Evolutionary conservation across 2,329 filamentous ascomycete species (phyloP), one percentile per base, ranked within the genome.

Genomic region (Monascus ruber): DNA sequence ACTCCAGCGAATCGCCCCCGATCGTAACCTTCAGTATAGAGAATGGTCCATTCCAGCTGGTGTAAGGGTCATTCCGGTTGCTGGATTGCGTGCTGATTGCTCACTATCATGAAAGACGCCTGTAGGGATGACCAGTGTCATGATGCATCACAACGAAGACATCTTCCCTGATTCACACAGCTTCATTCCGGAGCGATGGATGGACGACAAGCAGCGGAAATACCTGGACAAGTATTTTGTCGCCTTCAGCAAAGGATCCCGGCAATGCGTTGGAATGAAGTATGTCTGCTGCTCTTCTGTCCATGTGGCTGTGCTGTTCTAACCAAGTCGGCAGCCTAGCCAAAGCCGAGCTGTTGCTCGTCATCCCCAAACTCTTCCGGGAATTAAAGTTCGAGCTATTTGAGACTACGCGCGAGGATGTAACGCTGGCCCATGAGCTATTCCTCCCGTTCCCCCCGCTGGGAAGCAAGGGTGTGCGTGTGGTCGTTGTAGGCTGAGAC

Each of bases 181-280:
- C 1, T 66, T 64, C 49, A 45, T 49, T 4, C 63, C 63, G 2
- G 62, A 65, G 11, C 49, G 63, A 40, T 67, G 62, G 58, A 48
- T 61, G 9, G 46, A 56, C 33, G 42, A 51, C 6, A 46, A 51
- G 3, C 47, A 54, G 24, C 56, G 59, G 4, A 48, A 58, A 17
- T 51, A 55, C 1, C 48, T 64, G 6, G 50, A 61, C 24, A 55
- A 51, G 25, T 64, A 62, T 38, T 42, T 67, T 26, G 54, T 67
- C 5, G 42, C 58, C 0, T 69, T 69, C 39, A 54, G 54, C 28
- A 58, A 55, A 31, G 69, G 69, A 0, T 62, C 56, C 3, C 52
- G 69, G 24, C 62, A 63, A 49, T 73, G 70, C 42, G 54, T 68
- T 8, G 70, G 70, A 10, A 65, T 66, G 34, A 66, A 71, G 54